These are phyloP conservation scores for Daedalea quercina DNA, from an alignment of 768 basidiomycete species.

Conservation along the genomic window DNA sequence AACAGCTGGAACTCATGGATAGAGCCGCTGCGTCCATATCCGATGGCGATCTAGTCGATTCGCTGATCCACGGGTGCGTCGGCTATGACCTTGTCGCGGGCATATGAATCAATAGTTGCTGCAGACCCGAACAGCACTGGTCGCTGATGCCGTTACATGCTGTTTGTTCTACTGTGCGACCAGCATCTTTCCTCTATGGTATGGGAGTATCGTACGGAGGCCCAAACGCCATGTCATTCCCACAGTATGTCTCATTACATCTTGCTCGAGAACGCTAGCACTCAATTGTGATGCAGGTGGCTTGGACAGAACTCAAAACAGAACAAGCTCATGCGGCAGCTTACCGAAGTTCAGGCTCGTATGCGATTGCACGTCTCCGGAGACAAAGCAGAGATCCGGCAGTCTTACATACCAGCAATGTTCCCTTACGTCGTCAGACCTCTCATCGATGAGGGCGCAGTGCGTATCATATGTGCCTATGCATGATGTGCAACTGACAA, in stretches of 20 bases:
- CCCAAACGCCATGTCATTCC: conserved; percentile 67
- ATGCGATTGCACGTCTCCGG: conserved; percentile 95
- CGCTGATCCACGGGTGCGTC: conserved; percentile 84
- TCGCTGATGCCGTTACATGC: conserved; percentile 91
- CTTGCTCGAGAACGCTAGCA: too few species aligned
- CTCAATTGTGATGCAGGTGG: conserved; percentile 52
- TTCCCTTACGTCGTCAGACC: conserved; percentile 78
- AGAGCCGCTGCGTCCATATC: conserved; percentile 89
- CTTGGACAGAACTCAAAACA: conserved; percentile 97
- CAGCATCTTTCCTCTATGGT: conserved; percentile 82
- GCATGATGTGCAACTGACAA: not conserved
- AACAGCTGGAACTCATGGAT: conserved; percentile 75
- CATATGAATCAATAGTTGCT: not conserved
- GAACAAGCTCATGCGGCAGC: conserved; percentile 67
- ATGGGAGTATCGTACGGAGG: conserved; percentile 58
- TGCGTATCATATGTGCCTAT: conserved; percentile 34
- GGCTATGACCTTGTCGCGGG: not conserved
- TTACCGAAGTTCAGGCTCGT: conserved; percentile 87
- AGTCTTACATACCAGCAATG: conserved; percentile 87
- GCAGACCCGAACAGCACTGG: conserved; percentile 93
- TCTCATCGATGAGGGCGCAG: conserved; percentile 64
- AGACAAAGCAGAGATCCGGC: conserved; percentile 83
- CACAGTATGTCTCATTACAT: conserved; percentile 51
- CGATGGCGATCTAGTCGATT: conserved; percentile 90
- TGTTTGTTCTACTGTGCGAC: conserved; percentile 81